Conservation (phyloP, 345 rosid species). For the Dipteronia dyeriana region DNA sequence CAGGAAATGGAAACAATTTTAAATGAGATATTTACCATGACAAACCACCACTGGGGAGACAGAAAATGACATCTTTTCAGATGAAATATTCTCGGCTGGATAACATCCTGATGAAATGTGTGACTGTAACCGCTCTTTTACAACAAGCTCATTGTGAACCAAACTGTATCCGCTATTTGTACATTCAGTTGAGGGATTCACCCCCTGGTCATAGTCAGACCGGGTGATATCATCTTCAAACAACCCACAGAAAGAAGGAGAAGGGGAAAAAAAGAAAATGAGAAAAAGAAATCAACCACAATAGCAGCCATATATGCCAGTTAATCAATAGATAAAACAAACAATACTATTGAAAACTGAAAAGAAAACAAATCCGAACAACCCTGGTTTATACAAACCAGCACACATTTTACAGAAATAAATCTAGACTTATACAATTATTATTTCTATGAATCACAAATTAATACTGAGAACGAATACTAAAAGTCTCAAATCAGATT, state of each 20-base stretch:
- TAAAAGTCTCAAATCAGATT: neutral
- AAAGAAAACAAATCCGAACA: neutral
- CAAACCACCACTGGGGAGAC: slow-evolving; percentile 22
- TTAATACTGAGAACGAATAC: neutral
- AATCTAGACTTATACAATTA: neutral
- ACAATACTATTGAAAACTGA: neutral
- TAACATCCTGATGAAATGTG: slow-evolving; percentile 21
- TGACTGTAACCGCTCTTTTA: slow-evolving; percentile 24
- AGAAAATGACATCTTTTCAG: slow-evolving; percentile 13
- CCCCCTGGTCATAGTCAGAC: slow-evolving; percentile 40
- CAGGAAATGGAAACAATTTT: neutral
- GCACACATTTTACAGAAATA: neutral
- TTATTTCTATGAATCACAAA: neutral
- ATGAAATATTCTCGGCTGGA: slow-evolving; percentile 14
- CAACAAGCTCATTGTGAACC: slow-evolving; percentile 18
- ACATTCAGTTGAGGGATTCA: slow-evolving; percentile 28
- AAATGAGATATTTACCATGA: slow-evolving; percentile 35
- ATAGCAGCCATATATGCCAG: neutral
- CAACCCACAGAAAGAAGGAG: slow-evolving; percentile 8
- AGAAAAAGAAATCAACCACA: neutral
- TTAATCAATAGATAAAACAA: neutral
- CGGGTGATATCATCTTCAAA: slow-evolving; percentile 73
- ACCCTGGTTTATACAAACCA: neutral
- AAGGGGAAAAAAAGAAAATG: neutral
- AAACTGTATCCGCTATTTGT: slow-evolving; percentile 26